Evolutionary conservation across 2,329 filamentous ascomycete species (phyloP), one percentile per base, ranked within the genome.

Genomic region (Fusarium globosum): DNA sequence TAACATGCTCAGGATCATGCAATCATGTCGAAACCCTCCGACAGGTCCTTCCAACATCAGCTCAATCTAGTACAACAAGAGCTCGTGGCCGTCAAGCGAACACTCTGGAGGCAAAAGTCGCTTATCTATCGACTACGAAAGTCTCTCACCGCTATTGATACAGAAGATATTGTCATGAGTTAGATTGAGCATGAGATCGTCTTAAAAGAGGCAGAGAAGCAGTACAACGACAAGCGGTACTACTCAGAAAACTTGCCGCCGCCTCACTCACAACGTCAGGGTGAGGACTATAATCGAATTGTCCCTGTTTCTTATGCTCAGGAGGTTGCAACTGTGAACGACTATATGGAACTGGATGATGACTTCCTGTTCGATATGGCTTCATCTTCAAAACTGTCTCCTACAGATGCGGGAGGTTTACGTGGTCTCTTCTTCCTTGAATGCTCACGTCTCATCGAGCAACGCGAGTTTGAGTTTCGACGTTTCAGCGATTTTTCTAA

Each of bases 21-120:
- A 6, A 84, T 87, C 52, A 79, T 77, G 12, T 81, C 80, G 6
- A 82, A 83, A 28, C 80, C 80, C 7, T 83, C 84, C 4, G 81
- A 85, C 45, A 80, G 83, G 26, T 81, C 82, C 4, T 82, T 83
- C 43, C 82, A 86, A 62, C 81, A 83, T 56, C 79, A 80, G 21
- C 79, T 87, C 56, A 81, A 81, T 42, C 79, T 84, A 20, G 78
- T 85, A 2, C 80, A 81, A 23, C 82, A 86, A 61, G 85, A 87
- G 67, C 76, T 86, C 36, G 74, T 76, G 26, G 80, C 83, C 23
- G 79, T 86, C 30, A 80, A 77, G 45, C 78, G 80, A 33, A 83
- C 80, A 4, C 68, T 85, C 33, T 69, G 62, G 28, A 79, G 77
- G 30, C 83, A 85, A 62, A 75, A 71, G 42, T 67, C 56, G 7